A percentile compares a stretch with the other conserved stretches of the same genome.
These are phyloP conservation scores for Neoboletus subvelutipes DNA, from an alignment of 768 basidiomycete genomes.

Conservation along the genomic window DNA sequence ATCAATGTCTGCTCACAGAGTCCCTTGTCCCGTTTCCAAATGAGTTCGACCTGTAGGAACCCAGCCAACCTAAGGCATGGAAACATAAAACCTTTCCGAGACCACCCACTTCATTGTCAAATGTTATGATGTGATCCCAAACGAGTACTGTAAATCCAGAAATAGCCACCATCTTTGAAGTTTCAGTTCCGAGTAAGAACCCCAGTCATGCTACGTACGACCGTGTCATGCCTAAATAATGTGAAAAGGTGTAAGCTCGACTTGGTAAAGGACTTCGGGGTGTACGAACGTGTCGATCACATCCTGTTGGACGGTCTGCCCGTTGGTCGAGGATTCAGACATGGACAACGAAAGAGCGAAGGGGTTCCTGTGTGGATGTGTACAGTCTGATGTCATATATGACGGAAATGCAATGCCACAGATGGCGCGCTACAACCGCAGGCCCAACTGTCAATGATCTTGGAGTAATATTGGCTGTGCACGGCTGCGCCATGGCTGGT, in stretches of 20 bases:
- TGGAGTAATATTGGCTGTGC: neutral
- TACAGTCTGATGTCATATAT: neutral
- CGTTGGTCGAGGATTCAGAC: neutral
- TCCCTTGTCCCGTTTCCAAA: constrained; percentile 39
- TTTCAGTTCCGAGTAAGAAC: neutral
- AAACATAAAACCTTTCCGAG: neutral
- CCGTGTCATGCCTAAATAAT: constrained; percentile 4
- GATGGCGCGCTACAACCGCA: neutral
- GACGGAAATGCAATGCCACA: neutral
- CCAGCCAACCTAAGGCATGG: neutral
- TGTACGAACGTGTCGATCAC: neutral
- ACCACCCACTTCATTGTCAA: constrained; percentile 36
- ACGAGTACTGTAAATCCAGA: constrained; percentile 50
- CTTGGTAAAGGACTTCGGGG: neutral
- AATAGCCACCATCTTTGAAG: constrained; percentile 48
- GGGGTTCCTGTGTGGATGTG: neutral
- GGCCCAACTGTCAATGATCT: too few species aligned
- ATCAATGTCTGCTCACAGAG: constrained; percentile 27
- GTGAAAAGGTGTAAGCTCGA: neutral
- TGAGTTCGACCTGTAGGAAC: constrained; percentile 31
- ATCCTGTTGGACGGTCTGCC: neutral
- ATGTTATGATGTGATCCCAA: constrained; percentile 45
- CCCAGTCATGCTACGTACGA: constrained; percentile 4
- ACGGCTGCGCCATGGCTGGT: neutral
- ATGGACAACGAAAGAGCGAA: neutral